Base-by-base conservation (phyloP, 148 eudicot genomes). In the Camellia granthamiana region DNA sequence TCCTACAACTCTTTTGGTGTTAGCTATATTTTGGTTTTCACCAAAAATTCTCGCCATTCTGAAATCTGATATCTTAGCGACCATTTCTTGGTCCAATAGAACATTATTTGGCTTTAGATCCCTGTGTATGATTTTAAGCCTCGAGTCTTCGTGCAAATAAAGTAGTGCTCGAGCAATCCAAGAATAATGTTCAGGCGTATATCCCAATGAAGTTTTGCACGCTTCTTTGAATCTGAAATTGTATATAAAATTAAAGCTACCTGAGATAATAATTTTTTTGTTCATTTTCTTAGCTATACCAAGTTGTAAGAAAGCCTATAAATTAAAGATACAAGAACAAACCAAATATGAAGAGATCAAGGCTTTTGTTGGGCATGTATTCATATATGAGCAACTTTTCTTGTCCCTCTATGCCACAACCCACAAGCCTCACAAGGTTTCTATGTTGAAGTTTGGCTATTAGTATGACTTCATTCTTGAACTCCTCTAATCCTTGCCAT, bases 341-440 rank as follows among this genome's bases (percentile, higher is more conserved):
- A 83, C 86, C 80, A 46, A 83, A 83, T 43, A 86, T 69, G 21
- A 84, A 88, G 51, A 71, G 55, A 67, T 85, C 82, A 47, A 88
- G 84, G 76, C 87, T 84, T 58, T 84, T 83, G 69, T 88, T 82
- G 13, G 81, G 77, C 63, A 86, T 64, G n/a, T 77, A 86, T 77
- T 86, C 86, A 30, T 84, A 88, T 11, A 88, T 79, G 3, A 88
- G 89, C 15, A 88, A 75, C 85, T 76, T 84, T 43, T 86, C 89
- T 1, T 79, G 80, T 54, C 86, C 84, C 0, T 72, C 77, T 47
- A 86, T 58, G 78, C 88, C 78, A 74, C 77, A 85, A 7, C 85
- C 85, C 13, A 85, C 14, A 21, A 85, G 67, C 23, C 42, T 64
- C 38, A 64, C 68, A 19, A 64, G 68, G 9, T 64, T 64, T 23